Base-by-base conservation (phyloP, 495 filamentous ascomycete species). In the Penicillium pancosmium region DNA sequence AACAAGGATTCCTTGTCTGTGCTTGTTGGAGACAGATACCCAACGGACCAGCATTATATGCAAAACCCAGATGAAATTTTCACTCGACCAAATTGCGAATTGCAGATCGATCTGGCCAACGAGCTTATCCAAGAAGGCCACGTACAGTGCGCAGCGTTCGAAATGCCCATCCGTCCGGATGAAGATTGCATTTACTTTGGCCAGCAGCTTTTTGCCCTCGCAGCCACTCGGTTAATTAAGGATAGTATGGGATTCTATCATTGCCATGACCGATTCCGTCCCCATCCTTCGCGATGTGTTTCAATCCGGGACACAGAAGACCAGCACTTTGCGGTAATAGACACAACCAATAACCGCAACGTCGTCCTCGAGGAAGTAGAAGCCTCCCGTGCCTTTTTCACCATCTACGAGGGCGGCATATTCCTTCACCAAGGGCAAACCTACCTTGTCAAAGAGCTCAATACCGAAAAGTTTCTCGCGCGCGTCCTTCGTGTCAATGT, bases 31-130 rank as follows among this genome's bases (percentile, higher is more conserved):
- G 92, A 96, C 73, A 85, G 86, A 54, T 96, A 93, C 61, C 88
- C 94, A 16, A 91, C 91, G 0, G 94, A 98, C 69, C 95, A 98
- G 67, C 88, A 92, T 70, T 98, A 94, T 73, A 98, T 98, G 94
- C 82, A 89, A 52, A 97, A 97, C 63, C 94, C 94, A 2, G 86
- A 93, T 56, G 93, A 98, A 71, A 90, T 98, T n/a, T 98, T 98
- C 72, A 93, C 88, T 0, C 89, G 89, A 59, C 92, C 93, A 1
- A 96, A 97, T 66, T 89, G 86, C 67, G 90, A 89, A 68, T 78
- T 98, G 9, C 90, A 93, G 66, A 87, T 97, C 3, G 94, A 97
- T 67, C 76, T 98, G n/a, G 75, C 86, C 43, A 97, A 98, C 67
- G 85, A 95, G 76, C 84, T 97, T 1, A 89, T 97, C 33, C 80